Conservation (phyloP, 1,284 basidiomycete species). For the Phaffia rhodozyma region DNA sequence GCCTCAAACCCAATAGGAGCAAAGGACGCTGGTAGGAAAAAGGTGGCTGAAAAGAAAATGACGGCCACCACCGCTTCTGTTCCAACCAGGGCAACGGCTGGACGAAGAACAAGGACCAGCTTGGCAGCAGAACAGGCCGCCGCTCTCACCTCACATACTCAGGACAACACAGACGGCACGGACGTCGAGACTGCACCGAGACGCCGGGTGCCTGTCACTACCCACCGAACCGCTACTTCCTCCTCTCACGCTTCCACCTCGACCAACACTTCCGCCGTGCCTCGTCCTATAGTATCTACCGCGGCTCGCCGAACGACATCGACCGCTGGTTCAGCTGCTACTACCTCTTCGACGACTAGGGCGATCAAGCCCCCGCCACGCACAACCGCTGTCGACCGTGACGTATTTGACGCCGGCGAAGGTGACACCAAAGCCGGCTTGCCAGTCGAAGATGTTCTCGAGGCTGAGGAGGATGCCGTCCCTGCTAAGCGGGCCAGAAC, state of each 20-base stretch:
- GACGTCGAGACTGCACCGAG: constrained; percentile 2
- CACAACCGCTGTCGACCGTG: neutral
- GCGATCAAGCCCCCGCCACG: neutral
- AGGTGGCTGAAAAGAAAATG: constrained; percentile 16
- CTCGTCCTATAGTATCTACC: neutral
- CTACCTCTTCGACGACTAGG: neutral
- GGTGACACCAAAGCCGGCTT: neutral
- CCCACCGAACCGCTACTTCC: neutral
- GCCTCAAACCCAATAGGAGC: constrained; percentile 1
- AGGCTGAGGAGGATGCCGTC: constrained; percentile 17
- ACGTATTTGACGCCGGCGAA: constrained; percentile 2
- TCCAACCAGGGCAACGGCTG: constrained; percentile 12
- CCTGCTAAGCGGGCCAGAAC: constrained; percentile 30
- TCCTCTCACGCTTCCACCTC: constrained; percentile 1
- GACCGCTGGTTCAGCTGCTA: neutral
- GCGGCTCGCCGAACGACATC: neutral
- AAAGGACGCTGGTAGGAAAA: constrained; percentile 13
- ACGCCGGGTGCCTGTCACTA: neutral
- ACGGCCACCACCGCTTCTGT: constrained; percentile 2
- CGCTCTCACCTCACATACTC: neutral
- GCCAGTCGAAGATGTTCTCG: constrained; percentile 2
- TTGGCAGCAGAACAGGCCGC: constrained; percentile 11
- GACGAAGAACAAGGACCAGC: constrained; percentile 15
- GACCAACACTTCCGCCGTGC: constrained; percentile 8
- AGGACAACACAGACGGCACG: neutral